A percentile compares a stretch with the other conserved stretches of the same genome.
Evolutionary conservation across 1,139 yeast species (phyloP).

Genomic region (Suhomyces terraborum): DNA sequence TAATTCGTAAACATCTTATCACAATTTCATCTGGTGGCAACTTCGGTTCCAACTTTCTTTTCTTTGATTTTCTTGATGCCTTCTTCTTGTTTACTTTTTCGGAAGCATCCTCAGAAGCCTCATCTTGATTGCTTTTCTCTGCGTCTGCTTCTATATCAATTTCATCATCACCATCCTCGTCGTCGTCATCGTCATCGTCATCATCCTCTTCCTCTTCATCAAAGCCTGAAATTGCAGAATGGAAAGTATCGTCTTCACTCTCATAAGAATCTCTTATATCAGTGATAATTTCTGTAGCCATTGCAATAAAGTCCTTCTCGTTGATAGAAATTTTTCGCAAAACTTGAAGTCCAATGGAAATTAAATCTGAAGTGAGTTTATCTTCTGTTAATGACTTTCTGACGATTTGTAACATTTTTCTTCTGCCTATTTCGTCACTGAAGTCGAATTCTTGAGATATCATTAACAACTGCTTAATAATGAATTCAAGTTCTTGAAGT

Average conservation of each 20-base stretch:
- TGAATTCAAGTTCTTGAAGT: conserved; percentile 66
- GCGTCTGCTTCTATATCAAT: conserved; percentile 23
- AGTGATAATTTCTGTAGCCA: conserved; percentile 82
- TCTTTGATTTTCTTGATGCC: conserved; percentile 23
- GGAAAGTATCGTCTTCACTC: conserved; percentile 49
- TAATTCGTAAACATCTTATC: conserved; percentile 66
- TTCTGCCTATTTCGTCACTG: conserved; percentile 89
- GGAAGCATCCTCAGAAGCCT: conserved; percentile 16
- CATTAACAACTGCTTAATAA: conserved; percentile 69
- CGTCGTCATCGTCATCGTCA: conserved; percentile 28
- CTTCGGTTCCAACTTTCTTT: conserved; percentile 39
- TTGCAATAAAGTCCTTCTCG: conserved; percentile 81
- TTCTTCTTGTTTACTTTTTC: conserved; percentile 27
- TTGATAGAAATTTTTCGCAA: conserved; percentile 70
- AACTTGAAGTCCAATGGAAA: conserved; percentile 62
- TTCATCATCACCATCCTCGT: conserved; percentile 29
- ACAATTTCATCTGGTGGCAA: conserved; percentile 52
- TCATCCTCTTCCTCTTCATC: conserved; percentile 38
- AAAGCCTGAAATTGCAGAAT: conserved; percentile 54
- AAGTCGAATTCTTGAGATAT: conserved; percentile 77
- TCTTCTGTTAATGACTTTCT: conserved; percentile 62
- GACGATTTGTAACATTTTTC: conserved; percentile 73
- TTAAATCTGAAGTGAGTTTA: conserved; percentile 53
- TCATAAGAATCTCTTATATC: conserved; percentile 77
- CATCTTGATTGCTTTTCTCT: conserved; percentile 10